Percentiles rank a stretch among this genome's conserved stretches.
Evolutionary conservation across 495 filamentous ascomycete genomes (phyloP).

Genomic region (Achaetomiella virescens): DNA sequence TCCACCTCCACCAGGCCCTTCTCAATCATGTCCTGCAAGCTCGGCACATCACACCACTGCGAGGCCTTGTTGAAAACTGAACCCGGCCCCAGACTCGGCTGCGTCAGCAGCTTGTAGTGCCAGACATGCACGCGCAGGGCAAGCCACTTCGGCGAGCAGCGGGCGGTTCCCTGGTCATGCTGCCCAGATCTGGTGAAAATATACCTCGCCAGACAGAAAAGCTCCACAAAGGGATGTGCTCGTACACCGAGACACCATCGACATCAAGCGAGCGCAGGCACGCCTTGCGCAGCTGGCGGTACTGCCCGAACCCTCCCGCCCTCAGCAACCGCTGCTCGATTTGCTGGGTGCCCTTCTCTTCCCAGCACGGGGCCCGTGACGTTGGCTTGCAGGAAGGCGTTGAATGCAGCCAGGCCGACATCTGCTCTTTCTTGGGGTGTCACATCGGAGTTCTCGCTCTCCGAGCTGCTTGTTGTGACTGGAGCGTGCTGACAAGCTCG

Average conservation of each 20-base stretch:
- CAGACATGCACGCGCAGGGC: slow-evolving; percentile 70
- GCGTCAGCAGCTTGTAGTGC: slow-evolving; percentile 82
- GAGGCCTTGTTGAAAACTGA: slow-evolving; percentile 36
- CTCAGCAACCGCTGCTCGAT: slow-evolving; percentile 26
- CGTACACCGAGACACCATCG: slow-evolving; percentile 83
- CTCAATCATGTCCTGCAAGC: slow-evolving; percentile 44
- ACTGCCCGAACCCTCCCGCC: neutral
- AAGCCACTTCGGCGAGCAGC: slow-evolving; percentile 37
- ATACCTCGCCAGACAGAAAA: slow-evolving; percentile 69
- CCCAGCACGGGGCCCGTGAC: slow-evolving; percentile 84
- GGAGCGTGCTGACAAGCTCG: slow-evolving; percentile 4
- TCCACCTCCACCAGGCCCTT: slow-evolving; percentile 41
- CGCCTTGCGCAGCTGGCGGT: neutral
- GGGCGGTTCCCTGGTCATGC: too few relatives aligned
- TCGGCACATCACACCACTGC: slow-evolving; percentile 46
- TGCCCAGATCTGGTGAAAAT: slow-evolving; percentile 46
- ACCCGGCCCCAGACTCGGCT: slow-evolving; percentile 55
- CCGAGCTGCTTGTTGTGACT: slow-evolving; percentile 17
- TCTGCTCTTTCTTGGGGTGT: slow-evolving; percentile 26
- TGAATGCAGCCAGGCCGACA: slow-evolving; percentile 64
- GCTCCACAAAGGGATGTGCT: slow-evolving; percentile 75
- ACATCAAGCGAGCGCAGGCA: slow-evolving; percentile 62
- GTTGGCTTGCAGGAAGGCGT: slow-evolving; percentile 84
- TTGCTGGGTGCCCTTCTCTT: slow-evolving; percentile 20
- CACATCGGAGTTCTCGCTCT: neutral